Conservation (phyloP, 306 rosid species). For the Chamaecrista fasciculata region DNA sequence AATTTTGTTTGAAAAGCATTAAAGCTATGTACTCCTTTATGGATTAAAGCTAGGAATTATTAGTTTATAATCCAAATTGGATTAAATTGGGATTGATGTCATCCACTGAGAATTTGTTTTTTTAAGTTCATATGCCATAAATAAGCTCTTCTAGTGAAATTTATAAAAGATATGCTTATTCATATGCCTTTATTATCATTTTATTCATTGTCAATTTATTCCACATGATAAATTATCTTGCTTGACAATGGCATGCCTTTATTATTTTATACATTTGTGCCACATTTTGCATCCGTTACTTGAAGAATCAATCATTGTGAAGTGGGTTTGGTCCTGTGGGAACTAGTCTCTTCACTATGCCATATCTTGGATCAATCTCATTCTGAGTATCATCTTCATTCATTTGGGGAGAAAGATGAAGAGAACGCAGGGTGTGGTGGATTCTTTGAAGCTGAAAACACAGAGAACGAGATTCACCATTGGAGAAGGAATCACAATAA, state of each 20-base stretch:
- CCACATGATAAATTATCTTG: conserved; percentile 6
- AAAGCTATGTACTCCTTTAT: too few species aligned
- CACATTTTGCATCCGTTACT: conserved; percentile 69
- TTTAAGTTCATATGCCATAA: neutral
- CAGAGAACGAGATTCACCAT: conserved; percentile 53
- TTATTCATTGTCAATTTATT: neutral
- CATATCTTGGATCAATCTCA: conserved; percentile 70
- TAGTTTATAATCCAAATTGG: too few species aligned
- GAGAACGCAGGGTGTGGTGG: conserved; percentile 20
- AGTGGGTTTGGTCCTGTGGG: conserved; percentile 99
- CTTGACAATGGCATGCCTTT: conserved; percentile 29
- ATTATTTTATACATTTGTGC: conserved; percentile 40
- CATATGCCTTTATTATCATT: neutral
- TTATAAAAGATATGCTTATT: neutral
- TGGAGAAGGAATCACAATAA: conserved; percentile 58
- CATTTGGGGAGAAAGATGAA: conserved; percentile 8
- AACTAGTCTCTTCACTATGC: conserved; percentile 76
- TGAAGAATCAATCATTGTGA: conserved; percentile 92
- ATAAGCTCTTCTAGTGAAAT: neutral
- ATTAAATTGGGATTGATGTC: too few species aligned
- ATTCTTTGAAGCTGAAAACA: conserved; percentile 54
- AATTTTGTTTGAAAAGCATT: too few species aligned
- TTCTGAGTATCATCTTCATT: neutral
- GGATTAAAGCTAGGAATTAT: too few species aligned
- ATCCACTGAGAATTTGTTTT: too few species aligned